A percentile compares a stretch with the other conserved stretches of the same genome.
Evolutionary conservation across 768 basidiomycete genomes (phyloP).

Genomic region (Butyriboletus loyo): DNA sequence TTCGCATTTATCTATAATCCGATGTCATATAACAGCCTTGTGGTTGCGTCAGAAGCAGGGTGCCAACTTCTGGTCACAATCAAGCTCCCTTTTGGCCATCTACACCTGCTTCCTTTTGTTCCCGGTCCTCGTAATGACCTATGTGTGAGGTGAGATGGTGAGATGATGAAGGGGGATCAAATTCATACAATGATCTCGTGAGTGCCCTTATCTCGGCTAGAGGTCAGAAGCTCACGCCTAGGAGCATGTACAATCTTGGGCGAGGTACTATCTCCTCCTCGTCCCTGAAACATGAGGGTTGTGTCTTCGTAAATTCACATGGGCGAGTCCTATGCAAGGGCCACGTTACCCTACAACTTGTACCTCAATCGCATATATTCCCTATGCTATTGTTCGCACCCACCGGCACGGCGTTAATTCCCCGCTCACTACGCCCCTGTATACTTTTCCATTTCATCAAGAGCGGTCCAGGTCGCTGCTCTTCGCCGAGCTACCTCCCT

Average conservation of each 20-base stretch:
- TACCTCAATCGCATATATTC: neutral
- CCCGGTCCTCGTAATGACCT: neutral
- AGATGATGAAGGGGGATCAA: neutral
- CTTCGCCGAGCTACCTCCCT: slow-evolving; percentile 17
- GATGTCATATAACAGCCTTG: neutral
- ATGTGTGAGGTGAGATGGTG: neutral
- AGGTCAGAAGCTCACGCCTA: neutral
- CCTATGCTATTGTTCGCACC: neutral
- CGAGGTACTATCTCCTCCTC: neutral
- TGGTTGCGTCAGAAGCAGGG: neutral
- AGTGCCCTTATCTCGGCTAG: slow-evolving; percentile 6
- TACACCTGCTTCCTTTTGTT: neutral
- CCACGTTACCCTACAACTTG: neutral
- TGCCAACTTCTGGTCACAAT: neutral
- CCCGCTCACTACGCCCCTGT: neutral
- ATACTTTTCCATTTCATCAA: slow-evolving; percentile 11
- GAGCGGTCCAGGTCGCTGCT: slow-evolving; percentile 14
- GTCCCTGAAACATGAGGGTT: slow-evolving; percentile 11
- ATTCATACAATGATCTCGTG: neutral
- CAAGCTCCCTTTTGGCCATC: neutral
- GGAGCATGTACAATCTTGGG: neutral
- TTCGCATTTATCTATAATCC: neutral
- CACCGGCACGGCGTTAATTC: neutral
- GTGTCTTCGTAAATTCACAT: neutral
- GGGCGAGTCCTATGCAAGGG: neutral